Evolutionary conservation across 1,139 yeast genomes (phyloP).

Genomic region (Hansenula anomala): DNA sequence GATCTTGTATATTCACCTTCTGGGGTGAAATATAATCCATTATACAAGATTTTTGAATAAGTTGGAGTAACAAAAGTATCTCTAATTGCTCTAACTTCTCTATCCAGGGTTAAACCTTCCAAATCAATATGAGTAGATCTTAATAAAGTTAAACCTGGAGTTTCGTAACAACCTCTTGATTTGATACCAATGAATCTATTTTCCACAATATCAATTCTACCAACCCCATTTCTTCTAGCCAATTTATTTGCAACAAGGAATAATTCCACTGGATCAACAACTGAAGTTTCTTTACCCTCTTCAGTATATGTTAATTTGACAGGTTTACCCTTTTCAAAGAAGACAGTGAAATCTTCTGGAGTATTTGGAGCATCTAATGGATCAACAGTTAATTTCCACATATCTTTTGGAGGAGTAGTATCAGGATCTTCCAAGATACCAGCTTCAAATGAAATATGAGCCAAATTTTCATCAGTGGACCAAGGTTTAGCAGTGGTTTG

Average conservation of each 20-base stretch:
- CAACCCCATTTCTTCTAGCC: slow-evolving; percentile 99
- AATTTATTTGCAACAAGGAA: slow-evolving; percentile 89
- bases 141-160: slow-evolving; percentile 94
- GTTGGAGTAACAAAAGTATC: slow-evolving; percentile 93
- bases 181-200: slow-evolving; percentile 98
- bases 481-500: slow-evolving; percentile 99
- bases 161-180: slow-evolving; percentile 99
- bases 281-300: slow-evolving; percentile 48
- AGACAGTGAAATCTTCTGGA: slow-evolving; percentile 85
- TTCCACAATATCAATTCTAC: slow-evolving; percentile 98
- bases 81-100: slow-evolving; percentile 96
- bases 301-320: slow-evolving; percentile 63
- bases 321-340: slow-evolving; percentile 85
- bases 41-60: slow-evolving; percentile 86
- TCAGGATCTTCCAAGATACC: slow-evolving; percentile 98
- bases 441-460: slow-evolving; percentile 97
- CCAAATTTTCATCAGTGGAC: slow-evolving; percentile 99
- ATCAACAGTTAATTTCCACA: slow-evolving; percentile 98
- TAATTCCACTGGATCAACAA: slow-evolving; percentile 85
- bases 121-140: slow-evolving; percentile 93
- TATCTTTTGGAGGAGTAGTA: slow-evolving; percentile 97
- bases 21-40: slow-evolving; percentile 97
- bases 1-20: slow-evolving; percentile 95
- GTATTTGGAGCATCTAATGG: slow-evolving; percentile 91
- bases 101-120: slow-evolving; percentile 94